Evolutionary conservation across 345 rosid species (phyloP).

Genomic region (Melaleuca alternifolia): DNA sequence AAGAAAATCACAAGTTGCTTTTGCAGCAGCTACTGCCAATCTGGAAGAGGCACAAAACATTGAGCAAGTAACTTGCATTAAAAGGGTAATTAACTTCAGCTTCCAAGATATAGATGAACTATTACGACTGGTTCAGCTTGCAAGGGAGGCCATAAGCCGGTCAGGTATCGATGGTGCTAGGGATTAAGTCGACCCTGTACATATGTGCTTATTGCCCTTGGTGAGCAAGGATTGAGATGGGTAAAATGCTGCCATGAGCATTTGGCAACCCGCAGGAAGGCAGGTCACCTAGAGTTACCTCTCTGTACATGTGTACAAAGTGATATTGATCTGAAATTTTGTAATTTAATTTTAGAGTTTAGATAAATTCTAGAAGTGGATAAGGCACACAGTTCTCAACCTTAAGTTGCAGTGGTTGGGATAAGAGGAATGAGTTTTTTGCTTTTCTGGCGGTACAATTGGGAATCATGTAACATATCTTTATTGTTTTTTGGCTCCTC

Average conservation of each 20-base stretch:
- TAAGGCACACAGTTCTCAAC: slow-evolving; percentile 1
- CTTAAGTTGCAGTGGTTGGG: slow-evolving; percentile 9
- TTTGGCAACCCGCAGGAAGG: slow-evolving; percentile 2
- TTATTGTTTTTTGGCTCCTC: slow-evolving; percentile 5
- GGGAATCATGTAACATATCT: slow-evolving; percentile 6
- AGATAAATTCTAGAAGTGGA: neutral
- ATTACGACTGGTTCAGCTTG: slow-evolving; percentile 42
- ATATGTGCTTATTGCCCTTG: neutral
- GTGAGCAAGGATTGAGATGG: neutral
- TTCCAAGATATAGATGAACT: slow-evolving; percentile 66
- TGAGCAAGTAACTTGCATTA: slow-evolving; percentile 36
- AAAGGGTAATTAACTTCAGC: slow-evolving; percentile 54
- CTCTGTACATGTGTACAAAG: slow-evolving; percentile 42
- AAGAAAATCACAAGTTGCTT: slow-evolving; percentile 45
- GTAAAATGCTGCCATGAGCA: neutral
- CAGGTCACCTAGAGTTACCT: slow-evolving; percentile 4
- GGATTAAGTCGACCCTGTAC: slow-evolving; percentile 21
- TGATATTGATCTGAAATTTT: slow-evolving; percentile 25
- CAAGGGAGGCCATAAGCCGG: slow-evolving; percentile 41
- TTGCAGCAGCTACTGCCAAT: slow-evolving; percentile 25
- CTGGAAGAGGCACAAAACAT: slow-evolving; percentile 27
- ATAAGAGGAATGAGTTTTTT: neutral
- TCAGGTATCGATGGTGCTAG: slow-evolving; percentile 23
- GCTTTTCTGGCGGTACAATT: slow-evolving; percentile 1
- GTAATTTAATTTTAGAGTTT: slow-evolving; percentile 7